Evolutionary conservation across 2,329 filamentous ascomycete genomes (phyloP), one percentile per base, ranked within the genome.

Genomic region (Blumeria graminis): DNA sequence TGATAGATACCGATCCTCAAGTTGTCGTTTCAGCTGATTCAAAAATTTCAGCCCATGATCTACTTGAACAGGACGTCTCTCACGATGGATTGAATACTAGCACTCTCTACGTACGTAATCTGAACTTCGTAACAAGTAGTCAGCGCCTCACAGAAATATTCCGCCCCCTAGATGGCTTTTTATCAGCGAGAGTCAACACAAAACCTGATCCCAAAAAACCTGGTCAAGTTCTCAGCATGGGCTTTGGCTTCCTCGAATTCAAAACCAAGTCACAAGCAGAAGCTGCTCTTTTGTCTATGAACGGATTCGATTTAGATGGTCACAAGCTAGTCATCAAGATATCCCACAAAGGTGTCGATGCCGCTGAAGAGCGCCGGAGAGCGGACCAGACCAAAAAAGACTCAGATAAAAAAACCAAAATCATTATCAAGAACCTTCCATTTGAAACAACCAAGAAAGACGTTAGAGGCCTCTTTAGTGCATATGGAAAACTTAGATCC

Each of bases 371-470:
- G 69, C 79, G 85, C 61, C 80, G 84, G 61, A 83, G 82, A 62
- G 83, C 90, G 62, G 88, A 96, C 65, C 80, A 77, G 61, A 81
- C 83, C 55, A 93, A 88, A 74, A 93, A 90, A 69, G 71, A 78
- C 55, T 81, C 85, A 28, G 77, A 77, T 14, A 79, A 81, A 66
- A 78, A 80, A 62, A 95, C 89, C 52, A 96, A 96, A 76, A 84
- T 98, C 66, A 82, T 96, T 69, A 84, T 98, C 73, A 98, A 96
- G 75, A 98, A 98, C 72, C 72, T 98, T 69, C 90, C 92, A 18
- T 98, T 98, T 72, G 87, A 96, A 72, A 84, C 86, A 53, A 84
- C 81, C 56, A 95, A 94, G 73, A 92, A 93, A 69, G 92, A 98
- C 67, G 76, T 98, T 58, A 80, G 86, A 60, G 75, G 83, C 56